Evolutionary conservation across 2,329 filamentous ascomycete species (phyloP).

Genomic region (Anisogramma anomala): DNA sequence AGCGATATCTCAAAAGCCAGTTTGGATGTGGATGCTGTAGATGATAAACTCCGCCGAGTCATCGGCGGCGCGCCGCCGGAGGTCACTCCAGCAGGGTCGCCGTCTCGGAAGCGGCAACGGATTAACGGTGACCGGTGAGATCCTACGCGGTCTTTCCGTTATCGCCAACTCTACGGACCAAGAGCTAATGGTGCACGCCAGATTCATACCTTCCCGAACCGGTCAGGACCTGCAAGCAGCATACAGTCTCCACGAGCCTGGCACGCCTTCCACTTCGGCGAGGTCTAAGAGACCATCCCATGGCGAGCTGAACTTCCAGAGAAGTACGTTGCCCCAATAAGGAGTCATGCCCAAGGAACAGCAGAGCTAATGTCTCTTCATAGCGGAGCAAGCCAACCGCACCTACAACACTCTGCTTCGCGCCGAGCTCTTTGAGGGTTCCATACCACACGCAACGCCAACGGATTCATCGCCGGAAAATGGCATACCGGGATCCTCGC

Average conservation of each 20-base stretch:
- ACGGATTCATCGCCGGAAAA: conserved; percentile 51
- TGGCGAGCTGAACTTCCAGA: conserved; percentile 88
- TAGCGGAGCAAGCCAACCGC: conserved; percentile 85
- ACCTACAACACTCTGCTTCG: conserved; percentile 83
- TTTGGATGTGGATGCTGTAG: conserved; percentile 39
- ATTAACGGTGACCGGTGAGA: conserved; percentile 52
- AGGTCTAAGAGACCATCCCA: conserved; percentile 74
- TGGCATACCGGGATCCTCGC: conserved; percentile 34
- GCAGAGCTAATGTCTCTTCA: conserved; percentile 16
- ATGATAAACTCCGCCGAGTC: conserved; percentile 40
- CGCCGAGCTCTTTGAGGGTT: conserved; percentile 83
- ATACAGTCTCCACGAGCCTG: conserved; percentile 86
- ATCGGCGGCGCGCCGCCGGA: conserved; percentile 39
- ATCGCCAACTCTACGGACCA: not conserved
- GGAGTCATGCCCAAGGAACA: not conserved
- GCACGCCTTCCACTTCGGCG: conserved; percentile 82
- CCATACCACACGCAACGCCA: conserved; percentile 69
- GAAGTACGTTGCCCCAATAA: conserved; percentile 45
- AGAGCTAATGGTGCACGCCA: conserved; percentile 25
- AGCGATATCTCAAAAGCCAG: conserved; percentile 27
- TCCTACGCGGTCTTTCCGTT: not conserved
- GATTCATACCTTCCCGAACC: conserved; percentile 89
- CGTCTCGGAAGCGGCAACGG: conserved; percentile 46
- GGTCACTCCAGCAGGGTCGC: conserved; percentile 41
- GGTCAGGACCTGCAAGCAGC: conserved; percentile 89